A percentile compares a stretch with the other conserved stretches of the same genome.
Conservation (phyloP, 371 early-diverging fungal species). For the Mucor circinelloides region DNA sequence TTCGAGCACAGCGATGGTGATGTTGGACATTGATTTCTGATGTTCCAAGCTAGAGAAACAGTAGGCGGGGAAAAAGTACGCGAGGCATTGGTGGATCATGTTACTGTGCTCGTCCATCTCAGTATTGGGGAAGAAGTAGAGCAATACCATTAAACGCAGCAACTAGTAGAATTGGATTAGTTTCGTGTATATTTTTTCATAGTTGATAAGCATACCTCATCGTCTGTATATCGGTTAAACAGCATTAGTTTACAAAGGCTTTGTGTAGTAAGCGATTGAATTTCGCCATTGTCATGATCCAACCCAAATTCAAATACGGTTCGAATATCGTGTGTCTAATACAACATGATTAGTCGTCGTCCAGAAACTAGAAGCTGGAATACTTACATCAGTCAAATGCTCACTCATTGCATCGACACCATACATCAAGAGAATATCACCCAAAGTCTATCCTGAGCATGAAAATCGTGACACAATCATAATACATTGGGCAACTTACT, state of each 20-base stretch:
- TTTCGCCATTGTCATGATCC: slow-evolving; percentile 47
- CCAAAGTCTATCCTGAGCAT: slow-evolving; percentile 44
- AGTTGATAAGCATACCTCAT: slow-evolving; percentile 44
- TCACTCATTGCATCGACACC: slow-evolving; percentile 40
- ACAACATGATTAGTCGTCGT: neutral
- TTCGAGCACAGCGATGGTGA: slow-evolving; percentile 38
- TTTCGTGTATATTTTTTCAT: no score
- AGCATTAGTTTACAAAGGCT: slow-evolving; percentile 72
- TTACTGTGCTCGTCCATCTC: slow-evolving; percentile 54
- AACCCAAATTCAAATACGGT: slow-evolving; percentile 52
- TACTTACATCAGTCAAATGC: slow-evolving; percentile 43
- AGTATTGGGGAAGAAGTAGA: slow-evolving; percentile 80
- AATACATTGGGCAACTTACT: slow-evolving; percentile 23
- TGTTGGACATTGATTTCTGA: slow-evolving; percentile 57
- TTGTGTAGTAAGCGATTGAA: slow-evolving; percentile 63
- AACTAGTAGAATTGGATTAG: slow-evolving; percentile 37
- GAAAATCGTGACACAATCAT: slow-evolving; percentile 39
- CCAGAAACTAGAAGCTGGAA: neutral
- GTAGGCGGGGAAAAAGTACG: slow-evolving; percentile 85
- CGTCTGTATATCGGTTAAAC: slow-evolving; percentile 48
- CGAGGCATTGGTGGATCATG: slow-evolving; percentile 78
- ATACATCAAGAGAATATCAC: slow-evolving; percentile 65
- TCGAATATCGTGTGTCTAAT: slow-evolving; percentile 43
- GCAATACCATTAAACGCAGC: slow-evolving; percentile 66
- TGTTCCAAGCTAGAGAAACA: slow-evolving; percentile 72